Evolutionary conservation across 257 asterid species (phyloP).

Genomic region (Jacaranda mimosifolia): DNA sequence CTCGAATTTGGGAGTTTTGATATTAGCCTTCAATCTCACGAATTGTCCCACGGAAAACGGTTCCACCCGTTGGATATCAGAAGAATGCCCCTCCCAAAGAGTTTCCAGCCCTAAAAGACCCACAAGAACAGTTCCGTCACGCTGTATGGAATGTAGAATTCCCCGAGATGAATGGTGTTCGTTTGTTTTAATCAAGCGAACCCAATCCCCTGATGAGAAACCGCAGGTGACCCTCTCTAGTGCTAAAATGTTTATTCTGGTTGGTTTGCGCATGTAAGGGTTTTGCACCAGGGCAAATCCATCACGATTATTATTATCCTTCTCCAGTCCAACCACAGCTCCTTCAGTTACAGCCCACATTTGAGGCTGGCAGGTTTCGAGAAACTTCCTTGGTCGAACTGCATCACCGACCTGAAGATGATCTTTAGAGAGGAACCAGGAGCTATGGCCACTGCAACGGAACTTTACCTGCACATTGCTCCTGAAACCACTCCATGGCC

Average conservation of each 20-base stretch:
- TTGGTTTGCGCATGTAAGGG: constrained; percentile 52
- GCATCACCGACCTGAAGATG: constrained; percentile 65
- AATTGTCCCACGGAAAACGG: constrained; percentile 58
- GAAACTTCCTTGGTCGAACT: constrained; percentile 59
- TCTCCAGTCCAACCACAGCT: constrained; percentile 63
- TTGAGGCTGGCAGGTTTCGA: constrained; percentile 43
- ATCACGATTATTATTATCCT: constrained; percentile 60
- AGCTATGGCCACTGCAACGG: constrained; percentile 44
- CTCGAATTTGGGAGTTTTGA: constrained; percentile 54
- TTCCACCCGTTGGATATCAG: constrained; percentile 53
- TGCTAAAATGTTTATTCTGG: constrained; percentile 50
- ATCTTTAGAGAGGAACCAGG: constrained; percentile 69
- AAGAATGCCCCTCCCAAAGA: constrained; percentile 58
- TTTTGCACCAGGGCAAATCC: constrained; percentile 57
- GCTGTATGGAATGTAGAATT: constrained; percentile 56
- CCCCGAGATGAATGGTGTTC: constrained; percentile 59
- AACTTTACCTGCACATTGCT: constrained; percentile 47
- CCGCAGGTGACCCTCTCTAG: constrained; percentile 65
- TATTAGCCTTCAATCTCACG: constrained; percentile 53
- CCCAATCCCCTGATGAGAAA: constrained; percentile 74
- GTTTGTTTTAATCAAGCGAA: constrained; percentile 46
- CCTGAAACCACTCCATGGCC: constrained; percentile 53
- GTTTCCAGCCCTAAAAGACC: constrained; percentile 66
- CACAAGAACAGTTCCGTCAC: constrained; percentile 55
- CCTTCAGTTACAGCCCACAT: constrained; percentile 55